These are phyloP conservation scores for Aspergillus fumigatiaffinis DNA, from an alignment of 2,329 filamentous ascomycete genomes.

Conservation along the genomic window DNA sequence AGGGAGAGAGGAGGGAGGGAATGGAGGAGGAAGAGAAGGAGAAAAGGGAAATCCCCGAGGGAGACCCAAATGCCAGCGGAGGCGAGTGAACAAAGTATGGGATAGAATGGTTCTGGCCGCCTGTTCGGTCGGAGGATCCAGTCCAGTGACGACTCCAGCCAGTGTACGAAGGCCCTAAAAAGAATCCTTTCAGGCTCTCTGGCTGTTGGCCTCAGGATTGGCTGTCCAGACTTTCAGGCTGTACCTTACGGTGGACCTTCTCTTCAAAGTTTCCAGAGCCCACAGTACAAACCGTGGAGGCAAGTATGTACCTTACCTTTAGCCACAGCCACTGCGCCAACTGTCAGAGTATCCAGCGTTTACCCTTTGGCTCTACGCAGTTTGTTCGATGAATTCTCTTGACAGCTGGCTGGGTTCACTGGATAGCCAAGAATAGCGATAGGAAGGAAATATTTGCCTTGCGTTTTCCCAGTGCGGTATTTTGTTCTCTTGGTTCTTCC, in stretches of 20 bases:
- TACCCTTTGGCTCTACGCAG: neutral
- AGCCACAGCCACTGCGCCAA: neutral
- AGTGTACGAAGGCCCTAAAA: neutral
- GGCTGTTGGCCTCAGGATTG: neutral
- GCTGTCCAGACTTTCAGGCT: neutral
- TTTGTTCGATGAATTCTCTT: neutral
- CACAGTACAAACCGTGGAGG: neutral
- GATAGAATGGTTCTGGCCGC: neutral
- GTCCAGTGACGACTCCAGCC: neutral
- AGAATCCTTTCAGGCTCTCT: neutral
- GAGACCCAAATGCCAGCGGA: neutral
- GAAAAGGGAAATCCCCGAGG: neutral
- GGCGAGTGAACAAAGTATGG: neutral
- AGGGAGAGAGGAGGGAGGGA: conserved; percentile 10
- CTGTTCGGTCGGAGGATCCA: neutral
- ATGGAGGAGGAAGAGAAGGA: conserved; percentile 3
- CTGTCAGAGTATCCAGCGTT: neutral
- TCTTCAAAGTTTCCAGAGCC: neutral
- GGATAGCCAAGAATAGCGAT: neutral
- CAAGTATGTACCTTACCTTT: neutral
- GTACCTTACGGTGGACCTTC: neutral
- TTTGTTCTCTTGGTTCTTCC: neutral
- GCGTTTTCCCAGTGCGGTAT: neutral
- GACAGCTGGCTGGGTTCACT: neutral
- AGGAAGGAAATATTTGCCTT: neutral